Base-by-base conservation (phyloP, 2,329 filamentous ascomycete species). In the Juglanconis oblonga region DNA sequence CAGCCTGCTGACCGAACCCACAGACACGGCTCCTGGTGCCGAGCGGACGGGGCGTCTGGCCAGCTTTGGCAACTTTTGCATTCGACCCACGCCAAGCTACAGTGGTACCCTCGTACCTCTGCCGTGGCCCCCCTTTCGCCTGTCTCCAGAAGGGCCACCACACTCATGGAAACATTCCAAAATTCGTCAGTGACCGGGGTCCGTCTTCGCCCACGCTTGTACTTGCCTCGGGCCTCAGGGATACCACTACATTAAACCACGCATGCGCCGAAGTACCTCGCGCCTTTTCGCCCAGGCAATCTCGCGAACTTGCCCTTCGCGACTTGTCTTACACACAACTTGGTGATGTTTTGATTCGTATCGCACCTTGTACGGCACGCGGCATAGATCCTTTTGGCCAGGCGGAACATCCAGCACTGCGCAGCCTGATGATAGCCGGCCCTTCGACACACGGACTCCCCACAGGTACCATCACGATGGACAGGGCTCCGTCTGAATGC, bases 31-130 rank as follows among this genome's bases (percentile, higher is more conserved):
- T 57, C 38, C 60, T 61, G 58, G 52, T 51, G 33, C 53, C 54
- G 58, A 55, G 57, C 61, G 47, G 52, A 63, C 40, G 58, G 54
- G 55, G 62, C 50, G 62, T 53, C 58, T 57, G 55, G 55, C 58
- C 58, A 44, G 55, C 49, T 36, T 55, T 56, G 49, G 29, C 50
- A 45, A 31, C 50, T 38, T 47, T 51, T 58, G 31, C 44, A 10
- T 17, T 40, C 49, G 55, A 38, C 54, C 55, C 52, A 58, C 55
- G 59, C 51, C 55, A 47, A 49, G 47, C 55, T 52, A 51, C 36
- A 29, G 33, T 5, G 9, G 24, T 24, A 24, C 24, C 24, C 38
- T 24, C 24, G 44, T 40, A 38, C 35, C 11, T 38, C 17, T 13
- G 24, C 31, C 55, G 31, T 17, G 17, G 6, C 14, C 17, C 38